Evolutionary conservation across 306 rosid species (phyloP), one percentile per base, ranked within the genome.

Genomic region (Pterocarpus macrocarpus): DNA sequence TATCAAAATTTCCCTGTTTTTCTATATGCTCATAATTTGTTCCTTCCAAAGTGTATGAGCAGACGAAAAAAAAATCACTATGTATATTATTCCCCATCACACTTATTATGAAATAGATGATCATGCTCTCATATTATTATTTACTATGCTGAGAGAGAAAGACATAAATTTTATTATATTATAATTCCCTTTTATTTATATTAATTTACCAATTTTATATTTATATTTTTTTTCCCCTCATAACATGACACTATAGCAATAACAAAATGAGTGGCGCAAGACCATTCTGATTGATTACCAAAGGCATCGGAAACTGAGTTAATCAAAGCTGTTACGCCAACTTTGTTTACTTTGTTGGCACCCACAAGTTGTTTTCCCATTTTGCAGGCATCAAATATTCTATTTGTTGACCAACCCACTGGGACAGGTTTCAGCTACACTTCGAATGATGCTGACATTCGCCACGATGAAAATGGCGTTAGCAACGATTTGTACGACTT

Each of bases 361-460:
- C 69, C 35, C 77, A 57, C n/a, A 47, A 47, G 1, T 49, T 41
- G 12, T 57, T 57, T 72, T 45, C n/a, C 36, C 50, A 15, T 76
- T 76, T 76, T 81, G 86, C 82, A 95, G 99, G 95, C 83, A 64
- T 93, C 99, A 17, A 95, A 95, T 82, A 94, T 95, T 78, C 76
- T 92, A 12, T 93, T 65, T 65, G 97, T 95, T 22, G 97, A 95
- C 89, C 98, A 95, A 86, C 98, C 98, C 7, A 75, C 78, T 3
- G 98, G 98, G 17, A 91, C 98, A 16, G 98, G 98, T 43, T 95
- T 92, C 80, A 95, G 98, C 77, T 95, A 90, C 39, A 77, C 88
- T 49, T 79, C 92, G 2, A 77, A 91, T 58, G 82, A 79, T 0
- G 16, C 12, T 57, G 97, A 95, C 63, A 80, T 90, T 79, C 97